A percentile compares a stretch with the other conserved stretches of the same genome.
phyloP scores from a whole-genome alignment of 2,329 filamentous ascomycete genomes.

The Fusarium longipes region DNA sequence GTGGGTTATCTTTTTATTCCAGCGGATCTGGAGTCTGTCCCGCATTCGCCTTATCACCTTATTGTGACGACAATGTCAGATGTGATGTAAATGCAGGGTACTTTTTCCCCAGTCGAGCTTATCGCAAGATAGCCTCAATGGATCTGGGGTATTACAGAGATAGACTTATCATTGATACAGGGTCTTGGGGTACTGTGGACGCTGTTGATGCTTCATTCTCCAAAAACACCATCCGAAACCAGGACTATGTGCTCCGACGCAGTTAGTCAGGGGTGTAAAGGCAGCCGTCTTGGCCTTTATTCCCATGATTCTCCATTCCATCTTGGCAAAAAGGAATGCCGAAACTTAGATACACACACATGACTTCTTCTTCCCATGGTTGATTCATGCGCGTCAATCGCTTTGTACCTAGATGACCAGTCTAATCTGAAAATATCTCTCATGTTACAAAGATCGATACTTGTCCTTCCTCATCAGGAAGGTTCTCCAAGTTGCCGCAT shows the following conservation, averaged over 20 bases:
- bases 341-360: not conserved
- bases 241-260: not conserved
- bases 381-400: constrained; percentile 1
- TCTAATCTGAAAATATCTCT: not conserved
- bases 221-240: not conserved
- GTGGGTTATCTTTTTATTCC: not conserved
- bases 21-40: constrained; percentile 1
- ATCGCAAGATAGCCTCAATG: not conserved
- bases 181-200: not conserved
- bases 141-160: constrained; percentile 1
- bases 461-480: constrained; percentile 1
- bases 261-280: not conserved
- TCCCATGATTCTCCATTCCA: not conserved
- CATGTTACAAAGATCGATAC: constrained; percentile 1
- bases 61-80: constrained; percentile 1
- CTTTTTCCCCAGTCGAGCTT: not conserved
- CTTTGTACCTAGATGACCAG: not conserved
- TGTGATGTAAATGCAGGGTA: not conserved
- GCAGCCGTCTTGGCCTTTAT: not conserved
- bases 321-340: constrained; percentile 3
- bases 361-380: not conserved
- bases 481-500: not conserved
- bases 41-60: constrained; percentile 1
- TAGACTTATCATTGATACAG: not conserved
- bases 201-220: not conserved